Base-by-base conservation (phyloP, 176 grass and related monocot genomes). In the Pontederia paniculata region DNA sequence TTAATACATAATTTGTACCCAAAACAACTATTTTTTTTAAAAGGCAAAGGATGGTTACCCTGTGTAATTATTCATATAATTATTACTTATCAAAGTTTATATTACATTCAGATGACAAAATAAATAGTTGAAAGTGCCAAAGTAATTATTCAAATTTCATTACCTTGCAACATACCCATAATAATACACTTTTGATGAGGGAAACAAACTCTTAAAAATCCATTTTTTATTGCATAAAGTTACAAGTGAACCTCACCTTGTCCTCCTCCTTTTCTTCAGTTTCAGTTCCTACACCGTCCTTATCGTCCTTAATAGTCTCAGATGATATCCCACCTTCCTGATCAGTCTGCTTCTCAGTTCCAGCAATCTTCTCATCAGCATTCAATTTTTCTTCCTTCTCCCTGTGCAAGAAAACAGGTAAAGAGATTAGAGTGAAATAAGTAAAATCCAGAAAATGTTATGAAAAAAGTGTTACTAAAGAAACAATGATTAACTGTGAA, bases 251-350 rank as follows among this genome's bases (percentile, higher is more conserved):
- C 5, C 17, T 25, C 9, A 89, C 85, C 79, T 96, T 89, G 54
- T 89, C 90, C 63, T 95, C 89, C 75, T 95, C 85, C 52, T 84
- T 77, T n/a, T 86, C 78, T 78, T 85, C 73, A 55, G 84, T 73
- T 60, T 79, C 84, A 52, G 74, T 80, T 50, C 71, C 67, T 58
- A 51, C 48, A 63, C 20, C 69, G 47, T 76, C 80, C 56, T 82
- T 88, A 57, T 61, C 63, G 55, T 89, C 80, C 54, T 86, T 85
- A 66, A 52, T 73, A 19, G 69, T 74, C 47, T 63, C 76, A 3
- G 49, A 12, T 62, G 71, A 18, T 58, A 65, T 54, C 14, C 23
- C 37, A 49, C 75, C 69, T 37, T 70, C 80, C 54, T 67, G 68
- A 52, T 73, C 79, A 23, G 6, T 71, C 58, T 79, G 63, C 71